A percentile compares a stretch with the other conserved stretches of the same genome.
Conservation (phyloP, 192 early-diverging fungal genomes). For the Funneliformis geosporum region DNA sequence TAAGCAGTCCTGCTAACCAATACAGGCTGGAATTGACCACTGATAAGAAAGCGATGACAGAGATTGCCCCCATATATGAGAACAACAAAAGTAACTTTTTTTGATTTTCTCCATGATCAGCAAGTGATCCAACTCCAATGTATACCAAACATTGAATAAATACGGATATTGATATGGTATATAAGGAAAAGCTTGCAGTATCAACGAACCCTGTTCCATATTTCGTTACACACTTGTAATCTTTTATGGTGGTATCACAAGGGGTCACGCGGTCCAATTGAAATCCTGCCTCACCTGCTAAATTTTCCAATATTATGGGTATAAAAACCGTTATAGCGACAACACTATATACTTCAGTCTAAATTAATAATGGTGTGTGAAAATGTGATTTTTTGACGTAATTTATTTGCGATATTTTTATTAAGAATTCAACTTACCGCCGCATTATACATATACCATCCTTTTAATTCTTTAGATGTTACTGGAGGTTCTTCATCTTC, state of each 20-base stretch:
- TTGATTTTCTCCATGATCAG: slow-evolving; percentile 35
- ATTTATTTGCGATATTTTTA: not conserved
- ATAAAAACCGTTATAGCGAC: slow-evolving; percentile 4
- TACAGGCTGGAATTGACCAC: slow-evolving; percentile 41
- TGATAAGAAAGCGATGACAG: slow-evolving; percentile 42
- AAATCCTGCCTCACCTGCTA: not conserved
- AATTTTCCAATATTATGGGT: slow-evolving; percentile 20
- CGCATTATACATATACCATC: slow-evolving; percentile 1
- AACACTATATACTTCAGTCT: slow-evolving; percentile 2
- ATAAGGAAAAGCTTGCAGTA: not conserved
- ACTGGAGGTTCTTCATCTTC: not conserved
- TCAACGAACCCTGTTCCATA: not conserved
- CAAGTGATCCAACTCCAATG: not conserved
- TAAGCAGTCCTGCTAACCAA: slow-evolving; percentile 45
- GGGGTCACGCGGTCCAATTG: not conserved
- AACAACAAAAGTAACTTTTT: slow-evolving; percentile 47
- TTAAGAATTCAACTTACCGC: not conserved
- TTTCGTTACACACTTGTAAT: not conserved
- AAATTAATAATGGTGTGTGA: not conserved
- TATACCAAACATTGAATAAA: not conserved
- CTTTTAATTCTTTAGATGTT: not conserved
- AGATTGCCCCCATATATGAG: slow-evolving; percentile 43
- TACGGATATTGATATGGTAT: not conserved
- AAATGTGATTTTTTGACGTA: too few species aligned
- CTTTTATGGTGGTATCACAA: not conserved